Base-by-base conservation (phyloP, 2,329 filamentous ascomycete genomes). In the Ambrosiella cleistominuta region DNA sequence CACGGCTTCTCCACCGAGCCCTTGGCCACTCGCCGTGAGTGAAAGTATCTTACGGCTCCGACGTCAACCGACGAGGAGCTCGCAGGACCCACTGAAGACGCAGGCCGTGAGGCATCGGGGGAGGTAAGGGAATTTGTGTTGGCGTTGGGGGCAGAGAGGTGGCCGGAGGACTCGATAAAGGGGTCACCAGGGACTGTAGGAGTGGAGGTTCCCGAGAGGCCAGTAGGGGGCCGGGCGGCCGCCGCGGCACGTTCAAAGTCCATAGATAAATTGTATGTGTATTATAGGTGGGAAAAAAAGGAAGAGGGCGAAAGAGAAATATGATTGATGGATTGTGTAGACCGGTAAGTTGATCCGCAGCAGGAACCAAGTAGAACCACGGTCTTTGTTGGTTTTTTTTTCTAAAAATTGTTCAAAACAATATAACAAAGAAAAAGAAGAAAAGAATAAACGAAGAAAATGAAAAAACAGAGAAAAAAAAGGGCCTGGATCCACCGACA, bases 1-100 rank as follows among this genome's bases (percentile, higher is more conserved):
- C 88, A 93, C 11, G 87, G 85, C 70, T 86, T 84, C 67, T 88
- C 83, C 2, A 87, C 69, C 54, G 86, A 79, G 47, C 80, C 85
- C 67, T 88, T 87, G 66, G 76, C 78, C 39, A 91, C 78, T 61
- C 85, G 74, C 60, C 85, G 75, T 15, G 85, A 89, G 68, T 83
- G 83, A 66, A 90, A 91, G 70, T 84, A 88, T 57, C 75, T 72
- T 63, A 74, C 71, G 15, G 68, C 63, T 35, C 69, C 68, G 3
- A 44, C 47, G 15, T 57, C 40, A 11, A 39, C 39, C 52, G 71
- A 68, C 13, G 72, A 68, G 42, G 70, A 68, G 15, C 66, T 67
- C 7, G 51, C 59, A 17, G 64, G 64, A 13, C 67, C 68, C 13
- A 53, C 0, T 63, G 74, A 75, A 5, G 75, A 78, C 1, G 67